Conservation (phyloP, 495 filamentous ascomycete species). For the Penicillium daleae region DNA sequence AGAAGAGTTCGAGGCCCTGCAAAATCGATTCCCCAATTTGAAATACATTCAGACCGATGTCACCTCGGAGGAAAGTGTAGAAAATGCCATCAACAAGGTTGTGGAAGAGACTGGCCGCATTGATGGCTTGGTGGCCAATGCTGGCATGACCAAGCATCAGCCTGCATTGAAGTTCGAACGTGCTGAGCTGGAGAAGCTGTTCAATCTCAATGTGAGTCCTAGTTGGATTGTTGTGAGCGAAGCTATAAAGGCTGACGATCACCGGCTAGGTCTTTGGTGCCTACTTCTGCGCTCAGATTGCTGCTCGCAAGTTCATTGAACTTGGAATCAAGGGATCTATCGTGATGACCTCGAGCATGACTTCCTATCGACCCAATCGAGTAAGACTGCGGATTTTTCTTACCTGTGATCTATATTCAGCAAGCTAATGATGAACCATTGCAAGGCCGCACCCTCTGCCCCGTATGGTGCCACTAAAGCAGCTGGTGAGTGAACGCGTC, state of each 20-base stretch:
- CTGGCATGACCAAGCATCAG: conserved; percentile 52
- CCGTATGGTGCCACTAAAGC: conserved; percentile 39
- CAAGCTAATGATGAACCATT: not conserved
- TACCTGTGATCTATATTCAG: not conserved
- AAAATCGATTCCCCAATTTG: conserved; percentile 39
- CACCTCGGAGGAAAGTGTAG: conserved; percentile 42
- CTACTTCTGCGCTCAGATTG: conserved; percentile 41
- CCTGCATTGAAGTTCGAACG: conserved; percentile 46
- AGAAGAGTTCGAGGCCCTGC: conserved; percentile 40
- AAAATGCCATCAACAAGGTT: conserved; percentile 42
- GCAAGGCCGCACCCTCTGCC: conserved; percentile 32
- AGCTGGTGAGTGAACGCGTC: conserved; percentile 28
- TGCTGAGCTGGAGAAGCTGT: conserved; percentile 43
- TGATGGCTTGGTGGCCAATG: conserved; percentile 44
- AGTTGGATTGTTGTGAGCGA: not conserved
- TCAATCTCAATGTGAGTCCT: conserved; percentile 44
- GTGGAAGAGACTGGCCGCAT: conserved; percentile 40
- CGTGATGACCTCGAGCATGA: conserved; percentile 50
- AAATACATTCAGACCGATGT: conserved; percentile 47
- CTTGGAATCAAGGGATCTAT: conserved; percentile 47
- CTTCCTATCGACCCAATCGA: conserved; percentile 46
- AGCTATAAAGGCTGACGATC: not conserved
- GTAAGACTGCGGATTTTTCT: conserved; percentile 9
- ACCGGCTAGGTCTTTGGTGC: conserved; percentile 38
- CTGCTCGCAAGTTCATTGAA: conserved; percentile 45